Evolutionary conservation across 129 eudicot genomes (phyloP).

Genomic region (Smallanthus sonchifolius): DNA sequence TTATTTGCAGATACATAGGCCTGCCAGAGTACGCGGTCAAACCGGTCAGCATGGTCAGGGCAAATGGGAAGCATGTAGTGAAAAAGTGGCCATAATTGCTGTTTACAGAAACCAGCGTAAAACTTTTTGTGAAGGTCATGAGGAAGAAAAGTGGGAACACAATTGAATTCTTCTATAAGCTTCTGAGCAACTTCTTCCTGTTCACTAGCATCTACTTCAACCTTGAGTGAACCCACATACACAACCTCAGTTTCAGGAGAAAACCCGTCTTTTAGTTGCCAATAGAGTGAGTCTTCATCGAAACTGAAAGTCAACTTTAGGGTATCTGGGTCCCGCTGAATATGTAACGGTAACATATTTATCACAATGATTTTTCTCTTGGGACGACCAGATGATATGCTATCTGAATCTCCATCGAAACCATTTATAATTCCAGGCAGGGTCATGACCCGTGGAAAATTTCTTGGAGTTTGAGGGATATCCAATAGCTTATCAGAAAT

Average conservation of each 20-base stretch:
- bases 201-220: constrained; percentile 54
- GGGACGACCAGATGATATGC: constrained; percentile 34
- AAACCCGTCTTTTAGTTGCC: constrained; percentile 74
- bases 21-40: constrained; percentile 76
- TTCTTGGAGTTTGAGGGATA: constrained; percentile 78
- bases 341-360: constrained; percentile 73
- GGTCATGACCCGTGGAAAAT: constrained; percentile 77
- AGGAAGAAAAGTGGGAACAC: constrained; percentile 88
- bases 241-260: constrained; percentile 61
- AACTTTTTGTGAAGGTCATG: constrained; percentile 56
- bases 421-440: constrained; percentile 67
- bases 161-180: constrained; percentile 74
- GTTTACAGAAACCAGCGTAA: constrained; percentile 85
- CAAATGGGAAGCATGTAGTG: constrained; percentile 95
- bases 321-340: constrained; percentile 51
- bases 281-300: constrained; percentile 61
- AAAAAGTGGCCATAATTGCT: constrained; percentile 82
- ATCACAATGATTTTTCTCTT: constrained; percentile 73
- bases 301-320: constrained; percentile 60
- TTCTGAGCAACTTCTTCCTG: constrained; percentile 79
- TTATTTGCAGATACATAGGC: constrained; percentile 82
- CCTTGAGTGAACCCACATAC: constrained; percentile 82
- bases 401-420: constrained; percentile 53
- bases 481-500: constrained; percentile 55
- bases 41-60: constrained; percentile 68